Evolutionary conservation across 139 green algal species (phyloP), one percentile per base, ranked within the genome.

Genomic region (Monoraphidium neglectum): DNA sequence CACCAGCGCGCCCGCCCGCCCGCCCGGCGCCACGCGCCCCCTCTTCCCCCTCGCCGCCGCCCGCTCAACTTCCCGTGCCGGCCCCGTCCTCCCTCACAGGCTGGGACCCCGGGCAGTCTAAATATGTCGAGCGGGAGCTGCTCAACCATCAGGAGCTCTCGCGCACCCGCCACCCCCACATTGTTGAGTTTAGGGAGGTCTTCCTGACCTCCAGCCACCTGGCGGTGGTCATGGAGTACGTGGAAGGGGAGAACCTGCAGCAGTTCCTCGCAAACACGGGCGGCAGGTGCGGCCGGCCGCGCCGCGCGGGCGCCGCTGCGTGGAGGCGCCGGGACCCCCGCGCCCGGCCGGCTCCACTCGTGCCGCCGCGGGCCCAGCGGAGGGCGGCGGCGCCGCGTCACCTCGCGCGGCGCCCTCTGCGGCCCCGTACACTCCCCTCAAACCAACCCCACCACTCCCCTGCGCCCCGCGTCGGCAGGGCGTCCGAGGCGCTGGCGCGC

Each of bases 151-250:
- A 80, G 65, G 74, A 74, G n/a, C 74, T 80, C 26, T 59, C 30
- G 8, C 36, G 47, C 36, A 67, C 54, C n/a, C 79, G 77, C 18
- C 87, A 99, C 72, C 96, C 96, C 16, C 97, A 99, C 84, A 95
- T 99, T 30, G 88, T 99, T 0, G 89, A 94, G 66, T 97, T 98
- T 78, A 91, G 93, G 28, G 94, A 97, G 77, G 74, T 80, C 30
- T 88, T 86, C 65, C 74, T 87, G 4, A 87, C 85, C 0, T 61
- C 76, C 0, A 40, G 53, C 10, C 64, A 90, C 57, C 67, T 90
- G 15, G 79, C 74, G 15, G 57, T 81, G 23, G 85, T 83, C 16
- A 64, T 78, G 26, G 85, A 90, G 62, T 86, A 85, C 30, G 85
- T 89, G 4, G 84, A 87, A 6, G 84, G 84, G 0, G 77, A 85